Base-by-base conservation (phyloP, 2,329 filamentous ascomycete species). In the Pseudopyrenochaeta lycopersici region DNA sequence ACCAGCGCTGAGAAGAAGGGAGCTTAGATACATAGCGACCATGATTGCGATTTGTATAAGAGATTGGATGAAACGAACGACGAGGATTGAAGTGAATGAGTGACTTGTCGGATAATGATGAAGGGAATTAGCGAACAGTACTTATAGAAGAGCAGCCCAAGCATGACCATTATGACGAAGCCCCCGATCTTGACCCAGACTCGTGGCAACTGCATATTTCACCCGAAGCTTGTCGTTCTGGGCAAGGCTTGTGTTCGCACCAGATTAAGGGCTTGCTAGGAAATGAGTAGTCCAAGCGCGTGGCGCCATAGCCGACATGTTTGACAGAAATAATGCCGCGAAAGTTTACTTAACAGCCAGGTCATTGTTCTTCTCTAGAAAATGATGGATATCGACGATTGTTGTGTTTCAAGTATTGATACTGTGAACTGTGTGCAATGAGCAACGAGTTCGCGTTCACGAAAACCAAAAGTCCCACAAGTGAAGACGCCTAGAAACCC, bases 141-240 rank as follows among this genome's bases (percentile, higher is more conserved):
- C 54, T 66, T 67, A 66, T 66, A 66, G 49, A 38, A 49, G 15
- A 17, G 10, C n/a, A n/a, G n/a, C n/a, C n/a, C n/a, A n/a, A n/a
- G n/a, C 9, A 10, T 4, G 3, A 42, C 17, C 4, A 30, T 23
- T 30, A 29, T 23, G 15, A 42, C n/a, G n/a, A n/a, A n/a, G n/a
- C n/a, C n/a, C n/a, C 21, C 21, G 39, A 21, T 20, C 5, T 12
- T 21, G n/a, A 33, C 40, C 21, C 32, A 51, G 51, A 46, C 49
- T 41, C 38, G 48, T 46, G 42, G 29, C 40, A 20, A 46, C 18
- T 5, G 38, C 17, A 17, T 7, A 39, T 33, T 51, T 49, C 18
- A 23, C 42, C 51, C 44, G 57, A 67, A 62, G 66, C 65, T 71
- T 69, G 64, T 63, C 56, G 11, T 49, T 58, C 64, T 70, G 50